phyloP scores from a whole-genome alignment of 2,329 filamentous ascomycete genomes.

The Sporothrix brasiliensis region DNA sequence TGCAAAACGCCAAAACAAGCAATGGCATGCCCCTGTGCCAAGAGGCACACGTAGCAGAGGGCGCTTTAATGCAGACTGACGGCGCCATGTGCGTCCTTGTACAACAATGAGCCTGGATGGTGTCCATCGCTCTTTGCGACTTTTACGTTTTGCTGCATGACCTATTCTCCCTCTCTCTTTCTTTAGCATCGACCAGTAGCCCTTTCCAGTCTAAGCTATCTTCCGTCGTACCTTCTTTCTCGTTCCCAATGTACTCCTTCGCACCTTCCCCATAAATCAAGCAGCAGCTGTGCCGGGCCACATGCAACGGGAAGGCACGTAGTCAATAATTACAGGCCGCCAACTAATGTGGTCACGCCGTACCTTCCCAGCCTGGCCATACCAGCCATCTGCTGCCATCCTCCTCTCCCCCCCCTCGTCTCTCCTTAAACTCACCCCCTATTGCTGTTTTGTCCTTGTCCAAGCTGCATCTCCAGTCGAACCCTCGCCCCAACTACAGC shows the following conservation, averaged over 20 bases:
- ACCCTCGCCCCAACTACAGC: background rate
- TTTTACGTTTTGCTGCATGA: background rate
- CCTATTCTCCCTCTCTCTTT: background rate
- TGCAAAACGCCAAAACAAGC: constrained; percentile 12
- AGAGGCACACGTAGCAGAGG: constrained; percentile 23
- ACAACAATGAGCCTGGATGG: constrained; percentile 7
- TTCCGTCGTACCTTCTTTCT: constrained; percentile 1
- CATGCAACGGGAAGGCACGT: background rate
- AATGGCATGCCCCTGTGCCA: constrained; percentile 21
- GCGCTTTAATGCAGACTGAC: constrained; percentile 11
- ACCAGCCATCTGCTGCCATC: background rate
- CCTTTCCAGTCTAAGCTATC: constrained; percentile 6
- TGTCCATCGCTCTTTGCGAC: background rate
- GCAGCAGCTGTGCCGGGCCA: background rate
- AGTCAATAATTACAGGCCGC: background rate
- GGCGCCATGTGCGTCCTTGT: constrained; percentile 20
- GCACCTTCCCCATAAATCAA: constrained; percentile 18
- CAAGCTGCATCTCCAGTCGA: background rate
- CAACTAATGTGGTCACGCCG: background rate
- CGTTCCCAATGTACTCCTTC: background rate
- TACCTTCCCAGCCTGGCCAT: constrained; percentile 9
- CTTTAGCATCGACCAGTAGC: background rate
- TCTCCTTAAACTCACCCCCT: background rate
- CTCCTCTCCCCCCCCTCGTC: background rate
- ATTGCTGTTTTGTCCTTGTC: background rate